These are phyloP conservation scores for Fragaria iinumae DNA, from an alignment of 306 rosid genomes.

Conservation along the genomic window DNA sequence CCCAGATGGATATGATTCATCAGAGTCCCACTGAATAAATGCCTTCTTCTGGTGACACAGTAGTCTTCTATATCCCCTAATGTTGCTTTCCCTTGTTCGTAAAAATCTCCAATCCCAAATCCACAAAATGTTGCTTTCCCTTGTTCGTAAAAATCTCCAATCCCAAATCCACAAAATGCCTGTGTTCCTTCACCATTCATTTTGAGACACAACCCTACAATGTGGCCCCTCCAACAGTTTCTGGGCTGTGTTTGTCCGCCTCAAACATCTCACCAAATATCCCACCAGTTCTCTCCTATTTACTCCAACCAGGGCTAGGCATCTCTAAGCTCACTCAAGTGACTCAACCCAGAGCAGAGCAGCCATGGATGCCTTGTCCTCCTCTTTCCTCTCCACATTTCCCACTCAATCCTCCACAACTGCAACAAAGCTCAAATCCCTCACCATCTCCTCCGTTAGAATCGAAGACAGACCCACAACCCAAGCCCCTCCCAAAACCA, in stretches of 20 bases:
- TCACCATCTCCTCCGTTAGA: slow-evolving; percentile 34
- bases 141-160: not conserved
- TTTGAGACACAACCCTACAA: not conserved
- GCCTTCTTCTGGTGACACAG: not conserved
- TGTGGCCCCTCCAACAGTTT: not conserved
- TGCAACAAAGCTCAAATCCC: slow-evolving; percentile 31
- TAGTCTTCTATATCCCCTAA: not conserved
- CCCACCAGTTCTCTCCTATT: not conserved
- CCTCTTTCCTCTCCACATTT: slow-evolving; percentile 29
- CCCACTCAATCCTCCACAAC: slow-evolving; percentile 9
- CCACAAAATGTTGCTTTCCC: not conserved
- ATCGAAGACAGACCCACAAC: slow-evolving; percentile 36
- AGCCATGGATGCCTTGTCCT: slow-evolving; percentile 30
- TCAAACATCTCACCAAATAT: not conserved
- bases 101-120: not conserved
- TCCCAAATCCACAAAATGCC: no score
- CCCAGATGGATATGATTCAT: not conserved
- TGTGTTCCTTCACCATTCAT: not conserved
- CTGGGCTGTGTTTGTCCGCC: not conserved
- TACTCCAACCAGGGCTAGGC: not conserved
- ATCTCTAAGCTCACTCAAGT: not conserved
- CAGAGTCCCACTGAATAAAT: not conserved
- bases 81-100: not conserved
- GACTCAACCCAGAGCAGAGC: not conserved
- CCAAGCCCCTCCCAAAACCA: not conserved